Evolutionary conservation across 2,329 filamentous ascomycete genomes (phyloP).

Genomic region (Furcasterigmium sp.): DNA sequence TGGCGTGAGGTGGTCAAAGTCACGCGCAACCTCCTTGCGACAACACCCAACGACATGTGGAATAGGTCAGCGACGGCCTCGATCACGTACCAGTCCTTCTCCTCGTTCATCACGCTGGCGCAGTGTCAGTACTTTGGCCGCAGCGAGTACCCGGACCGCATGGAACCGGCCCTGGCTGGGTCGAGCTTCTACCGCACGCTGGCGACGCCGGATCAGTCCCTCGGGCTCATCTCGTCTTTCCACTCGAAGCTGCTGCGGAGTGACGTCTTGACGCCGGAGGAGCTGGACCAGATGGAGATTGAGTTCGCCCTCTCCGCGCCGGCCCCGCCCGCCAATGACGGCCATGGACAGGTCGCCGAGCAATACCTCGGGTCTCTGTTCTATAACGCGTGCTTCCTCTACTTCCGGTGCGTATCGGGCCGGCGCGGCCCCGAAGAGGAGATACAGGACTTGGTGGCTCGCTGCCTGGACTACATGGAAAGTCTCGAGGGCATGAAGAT

Average conservation of each 20-base stretch:
- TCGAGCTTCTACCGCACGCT: neutral
- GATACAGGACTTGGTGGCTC: neutral
- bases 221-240: conserved; percentile 1
- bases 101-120: neutral
- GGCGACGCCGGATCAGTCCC: neutral
- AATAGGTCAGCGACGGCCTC: neutral
- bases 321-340: neutral
- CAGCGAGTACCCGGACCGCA: neutral
- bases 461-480: conserved; percentile 3
- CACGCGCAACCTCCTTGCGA: neutral
- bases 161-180: neutral
- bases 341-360: neutral
- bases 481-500: neutral
- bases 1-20: conserved; percentile 7
- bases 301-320: conserved; percentile 2
- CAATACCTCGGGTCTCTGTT: conserved; percentile 4
- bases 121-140: neutral
- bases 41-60: neutral
- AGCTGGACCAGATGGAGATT: conserved; percentile 1
- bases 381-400: conserved; percentile 3
- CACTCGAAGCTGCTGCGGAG: neutral
- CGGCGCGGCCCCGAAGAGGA: conserved; percentile 1
- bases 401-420: conserved; percentile 4
- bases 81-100: conserved; percentile 1
- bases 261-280: neutral